Base-by-base conservation (phyloP, 164 flowering plant genomes). In the Taxillus chinensis region DNA sequence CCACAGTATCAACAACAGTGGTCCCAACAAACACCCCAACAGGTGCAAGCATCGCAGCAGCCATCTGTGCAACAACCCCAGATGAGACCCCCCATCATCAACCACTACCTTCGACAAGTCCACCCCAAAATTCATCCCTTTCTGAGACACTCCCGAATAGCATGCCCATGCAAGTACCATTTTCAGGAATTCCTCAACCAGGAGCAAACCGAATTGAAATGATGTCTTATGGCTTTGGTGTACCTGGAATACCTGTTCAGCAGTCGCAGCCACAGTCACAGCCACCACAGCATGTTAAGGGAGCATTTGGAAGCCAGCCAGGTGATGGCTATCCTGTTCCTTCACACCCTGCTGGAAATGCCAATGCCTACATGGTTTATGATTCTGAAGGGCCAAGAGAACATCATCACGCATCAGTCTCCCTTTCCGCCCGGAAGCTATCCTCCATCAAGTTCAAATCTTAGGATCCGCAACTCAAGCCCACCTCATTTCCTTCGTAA, bases 1-100 rank as follows among this genome's bases (percentile, higher is more conserved):
- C 78, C 84, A 55, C 83, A 75, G 71, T 82, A 87, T 64, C 90
- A 77, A 64, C 93, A 84, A 70, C 88, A 78, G 66, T 83, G 86
- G 96, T 60, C 81, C 12, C 89, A 75, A 65, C 96, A 81, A 63
- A 56, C 72, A 59, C 74, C 89, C 12, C 87, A 74, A 76, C 88
- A 71, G 60, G 77, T 77, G 50, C 86, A 65, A 45, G 68, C 64
- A 40, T 80, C 71, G 10, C 89, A 82, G 55, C 87, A 65, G 57
- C 72, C 82, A 62, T 41, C 83, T 51, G 51, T 77, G 65, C 96
- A 71, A 64, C 63, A 27, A 27, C 27, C 81, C 7, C 93, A 80
- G 72, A 69, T 78, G 8, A 75, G 82, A 64, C 78, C 27, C 27
- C 27, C 75, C 80, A n/a, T 62, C 88, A 17, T 60, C 83, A 43